Evolutionary conservation across 2,329 filamentous ascomycete genomes (phyloP).

Genomic region (Neofusicoccum sp.): DNA sequence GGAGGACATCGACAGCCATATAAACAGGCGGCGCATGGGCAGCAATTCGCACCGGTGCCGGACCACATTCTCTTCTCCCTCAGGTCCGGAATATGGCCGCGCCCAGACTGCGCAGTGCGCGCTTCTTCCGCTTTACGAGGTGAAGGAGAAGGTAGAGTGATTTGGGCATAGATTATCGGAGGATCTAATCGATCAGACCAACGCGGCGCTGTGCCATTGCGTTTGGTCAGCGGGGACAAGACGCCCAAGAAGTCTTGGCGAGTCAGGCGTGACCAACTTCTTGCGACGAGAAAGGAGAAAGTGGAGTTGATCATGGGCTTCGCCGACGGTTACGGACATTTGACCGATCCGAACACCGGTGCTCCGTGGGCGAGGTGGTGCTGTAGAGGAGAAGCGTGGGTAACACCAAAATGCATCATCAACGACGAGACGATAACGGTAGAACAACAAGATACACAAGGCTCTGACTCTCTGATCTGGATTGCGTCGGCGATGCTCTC

Average conservation of each 20-base stretch:
- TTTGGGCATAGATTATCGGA: background rate
- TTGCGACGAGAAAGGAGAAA: background rate
- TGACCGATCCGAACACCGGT: background rate
- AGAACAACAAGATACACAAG: too few relatives aligned
- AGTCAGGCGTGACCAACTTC: background rate
- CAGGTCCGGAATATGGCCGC: background rate
- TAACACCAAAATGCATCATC: background rate
- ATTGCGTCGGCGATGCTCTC: too few relatives aligned
- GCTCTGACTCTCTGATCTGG: too few relatives aligned
- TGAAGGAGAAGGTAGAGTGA: background rate
- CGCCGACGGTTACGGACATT: background rate
- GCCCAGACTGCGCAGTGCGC: background rate
- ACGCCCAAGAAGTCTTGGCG: background rate
- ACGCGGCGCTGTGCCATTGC: too few relatives aligned
- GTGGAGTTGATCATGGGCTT: background rate
- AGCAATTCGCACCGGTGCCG: background rate
- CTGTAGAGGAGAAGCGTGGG: background rate
- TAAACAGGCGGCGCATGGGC: background rate
- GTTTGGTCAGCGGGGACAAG: background rate
- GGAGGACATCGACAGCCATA: background rate
- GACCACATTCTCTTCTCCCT: background rate
- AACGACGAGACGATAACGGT: too few relatives aligned
- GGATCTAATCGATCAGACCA: slow-evolving; percentile 4
- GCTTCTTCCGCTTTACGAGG: background rate
- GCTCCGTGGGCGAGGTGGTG: too few relatives aligned